Evolutionary conservation across 1,284 basidiomycete genomes (phyloP), one percentile per base, ranked within the genome.

Genomic region (Vanrija sp.): DNA sequence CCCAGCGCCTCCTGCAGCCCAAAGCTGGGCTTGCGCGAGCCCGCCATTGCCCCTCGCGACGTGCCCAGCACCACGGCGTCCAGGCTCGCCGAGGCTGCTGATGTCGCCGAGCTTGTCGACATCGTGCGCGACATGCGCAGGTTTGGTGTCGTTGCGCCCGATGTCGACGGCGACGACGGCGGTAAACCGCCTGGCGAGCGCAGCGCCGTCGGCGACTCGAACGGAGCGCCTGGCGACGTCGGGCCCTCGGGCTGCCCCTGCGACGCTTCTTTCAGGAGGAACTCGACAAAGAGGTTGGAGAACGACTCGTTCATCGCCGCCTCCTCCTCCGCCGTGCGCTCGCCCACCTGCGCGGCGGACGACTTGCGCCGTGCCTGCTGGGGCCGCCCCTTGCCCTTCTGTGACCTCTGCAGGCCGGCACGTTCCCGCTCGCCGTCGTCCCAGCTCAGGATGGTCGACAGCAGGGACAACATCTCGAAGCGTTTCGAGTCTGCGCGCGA

Each of bases 271-370:
- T 91, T 93, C 62, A 96, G 85, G 3, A 97, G 82, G 71, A 94
- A 97, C 75, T 97, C 93, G 49, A 97, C 92, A 85, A 91, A 97
- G 14, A 95, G 82, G 52, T 91, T 88, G 43, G 89, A 92, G 78
- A 96, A 96, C 0, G 90, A 92, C 90, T 77, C 77, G 62, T 75
- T 78, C 62, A 76, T 76, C 7, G 71, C 68, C 16, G 72, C 74
- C 52, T 73, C 71, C 38, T 76, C 75, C 39, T 74, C 71, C 26
- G 67, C 67, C 53, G 60, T 65, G 54, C 72, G 49, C 51, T 65
- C 67, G 34, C 34, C 34, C 34, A 21, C 87, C 86, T 74, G 88
- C 85, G 64, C 88, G 87, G 5, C 83, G 84, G 77, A 85, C 9
- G 34, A 34, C 86, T 48, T 87, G 85, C 60, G 89, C 85, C 51